A percentile compares a stretch with the other conserved stretches of the same genome.
Evolutionary conservation across 129 eudicot genomes (phyloP).

Genomic region (sunflower (Helianthus annuus)): HanXRQr2.0-SUNRISE NC_035442.2:54394133-54394632

Average conservation of each 20-base stretch:
- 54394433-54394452: constrained; percentile 68
- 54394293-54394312: constrained; percentile 41
- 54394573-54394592: constrained; percentile 26
- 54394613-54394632: constrained; percentile 21
- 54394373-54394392: constrained; percentile 29
- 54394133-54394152: not conserved
- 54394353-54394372: constrained; percentile 52
- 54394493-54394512: constrained; percentile 50
- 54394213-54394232: constrained; percentile 1
- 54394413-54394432: constrained; percentile 26
- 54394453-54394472: constrained; percentile 45
- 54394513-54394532: constrained; percentile 81
- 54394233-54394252: constrained; percentile 44
- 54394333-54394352: constrained; percentile 68
- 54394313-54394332: constrained; percentile 79
- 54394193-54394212: not conserved
- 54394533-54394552: constrained; percentile 77
- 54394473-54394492: constrained; percentile 31
- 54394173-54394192: not conserved
- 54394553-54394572: constrained; percentile 28
- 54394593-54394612: constrained; percentile 29
- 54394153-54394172: not conserved
- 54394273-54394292: constrained; percentile 40
- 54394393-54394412: not conserved
- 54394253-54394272: constrained; percentile 73